Evolutionary conservation across 768 basidiomycete species (phyloP), one percentile per base, ranked within the genome.

Genomic region (Phlegmacium glaucopus): DNA sequence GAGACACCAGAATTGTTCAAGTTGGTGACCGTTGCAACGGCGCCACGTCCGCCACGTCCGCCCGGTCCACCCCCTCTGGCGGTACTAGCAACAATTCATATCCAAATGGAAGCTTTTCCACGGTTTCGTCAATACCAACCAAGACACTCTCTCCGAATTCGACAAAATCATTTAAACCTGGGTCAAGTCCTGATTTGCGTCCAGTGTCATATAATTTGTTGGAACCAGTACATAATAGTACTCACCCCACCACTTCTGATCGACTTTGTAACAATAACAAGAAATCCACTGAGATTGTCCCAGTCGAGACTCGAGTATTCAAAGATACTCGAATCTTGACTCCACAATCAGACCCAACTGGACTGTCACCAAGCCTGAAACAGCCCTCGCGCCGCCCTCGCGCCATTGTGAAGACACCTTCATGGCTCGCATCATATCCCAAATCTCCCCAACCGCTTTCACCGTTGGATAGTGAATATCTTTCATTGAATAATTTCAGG

Each of bases 361-460:
- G 28, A n/a, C 27, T 45, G 8, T 48, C 53, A 28, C 40, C 44
- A 22, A 30, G 26, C 25, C 38, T 28, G 38, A 13, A 43, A 32
- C 11, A 26, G 13, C 26, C 35, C 16, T 22, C 40, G 11, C 49
- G 35, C 13, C 29, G 36, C 28, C 48, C 56, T 44, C 57, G 58
- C 29, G 59, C 56, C 26, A 44, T 55, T 30, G 63, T 69, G 27
- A 59, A 59, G 41, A 68, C 68, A 4, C 70, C 69, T 1, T 48
- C 61, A 8, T 58, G 62, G 59, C 47, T 65, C 9, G 45, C 51
- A 12, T 51, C 58, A 1, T 68, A 66, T 49, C 63, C 65, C 16
- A 57, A 46, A 29, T 49, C 47, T 8, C 40, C 47, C 37, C 47
- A 58, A 15, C 45, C 49, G 10, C 45, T 49, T 39, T 54, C 57